Conservation (phyloP, 768 basidiomycete genomes). For the Amanita rubescens region DNA sequence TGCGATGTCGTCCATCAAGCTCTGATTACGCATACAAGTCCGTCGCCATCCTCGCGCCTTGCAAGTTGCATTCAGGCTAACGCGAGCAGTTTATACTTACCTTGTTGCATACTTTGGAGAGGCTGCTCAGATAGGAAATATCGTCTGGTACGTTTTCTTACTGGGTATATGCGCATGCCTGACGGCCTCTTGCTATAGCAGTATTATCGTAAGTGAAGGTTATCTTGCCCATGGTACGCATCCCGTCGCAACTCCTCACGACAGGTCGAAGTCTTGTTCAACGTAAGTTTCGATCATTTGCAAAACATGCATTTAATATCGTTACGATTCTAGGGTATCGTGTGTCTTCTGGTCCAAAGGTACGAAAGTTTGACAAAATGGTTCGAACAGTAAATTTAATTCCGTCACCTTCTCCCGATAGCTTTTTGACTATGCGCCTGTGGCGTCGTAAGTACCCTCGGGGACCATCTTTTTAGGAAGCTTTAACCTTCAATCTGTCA, state of each 20-base stretch:
- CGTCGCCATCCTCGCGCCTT: slow-evolving; percentile 2
- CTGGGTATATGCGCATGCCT: background rate
- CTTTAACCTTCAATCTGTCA: slow-evolving; percentile 9
- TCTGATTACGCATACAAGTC: slow-evolving; percentile 45
- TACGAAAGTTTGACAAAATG: slow-evolving; percentile 9
- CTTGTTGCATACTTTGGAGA: slow-evolving; percentile 34
- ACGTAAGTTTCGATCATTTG: slow-evolving; percentile 21
- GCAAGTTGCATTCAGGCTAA: background rate
- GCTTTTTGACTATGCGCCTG: slow-evolving; percentile 22
- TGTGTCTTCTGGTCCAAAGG: slow-evolving; percentile 43
- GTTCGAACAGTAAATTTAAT: background rate
- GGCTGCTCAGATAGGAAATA: slow-evolving; percentile 16
- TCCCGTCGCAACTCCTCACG: background rate
- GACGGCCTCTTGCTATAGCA: slow-evolving; percentile 17
- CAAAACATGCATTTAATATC: background rate
- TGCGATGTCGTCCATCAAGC: slow-evolving; percentile 49
- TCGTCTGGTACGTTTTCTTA: slow-evolving; percentile 35
- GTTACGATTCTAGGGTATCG: slow-evolving; percentile 27
- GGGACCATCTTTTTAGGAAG: background rate
- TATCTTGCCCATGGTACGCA: background rate
- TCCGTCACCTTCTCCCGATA: slow-evolving; percentile 3
- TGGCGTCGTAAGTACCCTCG: slow-evolving; percentile 19
- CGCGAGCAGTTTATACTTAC: slow-evolving; percentile 38
- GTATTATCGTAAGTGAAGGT: slow-evolving; percentile 24
- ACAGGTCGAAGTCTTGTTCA: slow-evolving; percentile 45